Base-by-base conservation (phyloP, 2,329 filamentous ascomycete genomes). In the Oidium heveae region DNA sequence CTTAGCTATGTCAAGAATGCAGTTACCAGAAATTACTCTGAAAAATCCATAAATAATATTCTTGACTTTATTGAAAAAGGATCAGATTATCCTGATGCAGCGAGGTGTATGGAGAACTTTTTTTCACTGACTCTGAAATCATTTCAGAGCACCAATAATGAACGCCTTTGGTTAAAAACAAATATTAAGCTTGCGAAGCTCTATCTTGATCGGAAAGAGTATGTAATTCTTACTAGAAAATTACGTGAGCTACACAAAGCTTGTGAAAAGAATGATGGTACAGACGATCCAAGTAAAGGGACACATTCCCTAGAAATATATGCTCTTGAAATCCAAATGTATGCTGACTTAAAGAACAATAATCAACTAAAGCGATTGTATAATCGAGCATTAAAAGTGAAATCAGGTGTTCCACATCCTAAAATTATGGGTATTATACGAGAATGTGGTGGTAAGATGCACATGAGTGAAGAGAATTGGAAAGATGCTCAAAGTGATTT, bases 391-490 rank as follows among this genome's bases (percentile, higher is more conserved):
- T 75, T 98, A 52, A 84, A 84, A 59, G 89, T 98, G 55, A 82
- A 86, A 58, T 96, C 91, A n/a, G 91, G 91, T 0, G 91, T 98
- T 13, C 89, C 91, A 41, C 91, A 98, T 69, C 91, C 91, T 56
- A 94, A 94, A 70, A 94, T 98, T 66, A 95, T 96, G 86, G 91
- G 91, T 53, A 89, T 98, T 66, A 98, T 98, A 65, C 83, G 89
- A 55, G 91, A 98, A 70, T 98, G 91, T 66, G 91, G 91, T 63
- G 91, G 91, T 62, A 98, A 98, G 73, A 98, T 98, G 91, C 88
- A 96, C 71, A 96, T 98, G 91, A 91, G 85, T 67, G 91, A 98
- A 73, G 91, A 96, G 71, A 96, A 96, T 67, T 98, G 91, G 91
- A 86, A 91, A 66, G 86, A 88, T 64, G 91, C 91, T 0, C 88